A percentile compares a stretch with the other conserved stretches of the same genome.
These are phyloP conservation scores for Tylopilus felleus DNA, from an alignment of 768 basidiomycete species.

Conservation along the genomic window DNA sequence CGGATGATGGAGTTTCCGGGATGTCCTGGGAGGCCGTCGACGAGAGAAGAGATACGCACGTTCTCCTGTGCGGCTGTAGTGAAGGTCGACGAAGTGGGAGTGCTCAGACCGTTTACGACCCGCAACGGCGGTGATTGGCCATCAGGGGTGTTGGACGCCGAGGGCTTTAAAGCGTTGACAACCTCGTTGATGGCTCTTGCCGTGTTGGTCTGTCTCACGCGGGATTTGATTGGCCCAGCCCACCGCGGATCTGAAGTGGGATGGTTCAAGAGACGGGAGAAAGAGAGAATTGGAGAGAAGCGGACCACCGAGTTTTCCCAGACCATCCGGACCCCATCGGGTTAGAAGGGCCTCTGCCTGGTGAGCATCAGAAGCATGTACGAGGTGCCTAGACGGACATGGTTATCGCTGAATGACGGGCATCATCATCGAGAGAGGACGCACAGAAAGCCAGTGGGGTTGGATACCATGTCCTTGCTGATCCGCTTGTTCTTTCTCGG, in stretches of 20 bases:
- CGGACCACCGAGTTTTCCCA: slow-evolving; percentile 86
- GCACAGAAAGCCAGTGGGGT: slow-evolving; percentile 80
- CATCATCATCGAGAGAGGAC: slow-evolving; percentile 32
- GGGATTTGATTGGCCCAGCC: slow-evolving; percentile 85
- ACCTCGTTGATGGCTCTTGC: slow-evolving; percentile 76
- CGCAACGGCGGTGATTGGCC: slow-evolving; percentile 53
- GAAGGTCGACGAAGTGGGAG: slow-evolving; percentile 64
- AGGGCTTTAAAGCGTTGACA: slow-evolving; percentile 64
- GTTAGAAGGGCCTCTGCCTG: slow-evolving; percentile 83
- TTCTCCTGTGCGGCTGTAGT: slow-evolving; percentile 78
- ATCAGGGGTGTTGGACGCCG: slow-evolving; percentile 41
- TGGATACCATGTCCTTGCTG: slow-evolving; percentile 87
- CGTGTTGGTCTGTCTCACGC: slow-evolving; percentile 62
- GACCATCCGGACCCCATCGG: slow-evolving; percentile 85
- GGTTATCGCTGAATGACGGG: slow-evolving; percentile 17
- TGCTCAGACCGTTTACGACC: slow-evolving; percentile 77
- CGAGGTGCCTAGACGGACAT: slow-evolving; percentile 61
- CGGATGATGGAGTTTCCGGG: slow-evolving; percentile 60
- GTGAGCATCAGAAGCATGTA: slow-evolving; percentile 88
- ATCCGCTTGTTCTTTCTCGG: slow-evolving; percentile 61
- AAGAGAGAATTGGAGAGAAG: slow-evolving; percentile 10
- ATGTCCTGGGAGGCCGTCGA: slow-evolving; percentile 48
- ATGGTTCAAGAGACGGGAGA: slow-evolving; percentile 22
- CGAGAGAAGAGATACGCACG: slow-evolving; percentile 41
- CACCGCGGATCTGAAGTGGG: slow-evolving; percentile 70